Conservation (phyloP, 1,284 basidiomycete genomes). For the Irpex sp. region DNA sequence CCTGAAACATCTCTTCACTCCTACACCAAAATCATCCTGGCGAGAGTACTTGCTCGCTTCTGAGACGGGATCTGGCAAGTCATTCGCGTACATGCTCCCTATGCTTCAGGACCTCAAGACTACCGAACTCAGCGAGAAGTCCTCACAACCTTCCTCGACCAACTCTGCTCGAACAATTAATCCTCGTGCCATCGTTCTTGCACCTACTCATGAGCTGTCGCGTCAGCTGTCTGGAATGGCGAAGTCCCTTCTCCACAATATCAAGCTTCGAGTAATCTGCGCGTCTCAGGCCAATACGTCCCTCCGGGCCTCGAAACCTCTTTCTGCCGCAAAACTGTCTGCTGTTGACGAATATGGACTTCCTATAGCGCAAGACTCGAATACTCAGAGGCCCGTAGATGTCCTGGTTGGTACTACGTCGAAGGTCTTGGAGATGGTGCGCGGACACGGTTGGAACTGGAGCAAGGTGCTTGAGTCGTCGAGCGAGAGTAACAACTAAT, state of each 20-base stretch:
- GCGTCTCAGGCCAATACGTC: constrained; percentile 57
- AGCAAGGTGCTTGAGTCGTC: constrained; percentile 20
- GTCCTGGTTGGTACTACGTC: constrained; percentile 76
- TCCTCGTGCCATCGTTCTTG: constrained; percentile 77
- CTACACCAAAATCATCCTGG: constrained; percentile 30
- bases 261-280: constrained; percentile 74
- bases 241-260: constrained; percentile 69
- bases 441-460: constrained; percentile 52
- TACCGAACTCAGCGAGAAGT: constrained; percentile 35
- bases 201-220: constrained; percentile 85
- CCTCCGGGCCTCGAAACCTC: constrained; percentile 38
- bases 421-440: constrained; percentile 69
- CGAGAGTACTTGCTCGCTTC: constrained; percentile 72
- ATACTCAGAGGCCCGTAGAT: constrained; percentile 48
- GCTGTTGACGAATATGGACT: constrained; percentile 18
- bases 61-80: constrained; percentile 89
- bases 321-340: constrained; percentile 42
- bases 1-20: constrained; percentile 52
- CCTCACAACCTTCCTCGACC: constrained; percentile 1
- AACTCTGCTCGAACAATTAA: constrained; percentile 28
- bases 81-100: constrained; percentile 85
- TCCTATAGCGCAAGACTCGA: constrained; percentile 24
- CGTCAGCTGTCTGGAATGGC: constrained; percentile 74
- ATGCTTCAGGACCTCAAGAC: constrained; percentile 75
- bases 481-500: constrained; percentile 21